Evolutionary conservation across 345 rosid species (phyloP), one percentile per base, ranked within the genome.

Genomic region (Syzygium jambos): DNA sequence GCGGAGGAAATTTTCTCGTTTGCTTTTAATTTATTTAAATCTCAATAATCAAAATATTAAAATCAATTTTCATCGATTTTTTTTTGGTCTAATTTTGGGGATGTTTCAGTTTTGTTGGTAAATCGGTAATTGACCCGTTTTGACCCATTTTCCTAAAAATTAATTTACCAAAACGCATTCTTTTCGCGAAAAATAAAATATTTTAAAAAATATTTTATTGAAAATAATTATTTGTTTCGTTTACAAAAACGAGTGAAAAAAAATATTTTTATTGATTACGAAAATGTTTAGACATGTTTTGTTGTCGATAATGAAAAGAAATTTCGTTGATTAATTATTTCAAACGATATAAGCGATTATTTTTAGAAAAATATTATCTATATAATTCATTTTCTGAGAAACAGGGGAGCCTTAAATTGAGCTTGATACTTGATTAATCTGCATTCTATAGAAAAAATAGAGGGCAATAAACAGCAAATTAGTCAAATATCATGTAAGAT

Each of bases 301-400:
- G 3, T 15, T 1, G 5, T 63, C 0, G 5, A 63, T 29, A 29
- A 29, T 3, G 2, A 63, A 63, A 63, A 29, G 2, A 63, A 13
- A 43, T 5, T 38, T n/a, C 2, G 7, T 14, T 14, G 1, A 63
- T 5, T 29, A 29, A 29, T 4, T 29, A 63, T 63, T 29, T 63
- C 2, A 63, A 29, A 2, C 15, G 2, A 15, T 29, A 30, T 5
- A 2, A 63, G 0, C 3, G 21, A 54, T 19, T 0, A 54, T 6
- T 2, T 54, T 54, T 54, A 51, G 12, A 3, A 51, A 51, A 51
- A 51, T 51, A 3, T 9, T 0, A 9, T 9, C 2, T 1, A 2
- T 23, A 2, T 11, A 57, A 57, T 57, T 25, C n/a, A 57, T 25
- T 25, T 57, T 57, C 25, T 10, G 3, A 23, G 15, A 57, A 57